phyloP scores from a whole-genome alignment of 345 rosid species.

The Eucalyptus polyanthemos region DNA sequence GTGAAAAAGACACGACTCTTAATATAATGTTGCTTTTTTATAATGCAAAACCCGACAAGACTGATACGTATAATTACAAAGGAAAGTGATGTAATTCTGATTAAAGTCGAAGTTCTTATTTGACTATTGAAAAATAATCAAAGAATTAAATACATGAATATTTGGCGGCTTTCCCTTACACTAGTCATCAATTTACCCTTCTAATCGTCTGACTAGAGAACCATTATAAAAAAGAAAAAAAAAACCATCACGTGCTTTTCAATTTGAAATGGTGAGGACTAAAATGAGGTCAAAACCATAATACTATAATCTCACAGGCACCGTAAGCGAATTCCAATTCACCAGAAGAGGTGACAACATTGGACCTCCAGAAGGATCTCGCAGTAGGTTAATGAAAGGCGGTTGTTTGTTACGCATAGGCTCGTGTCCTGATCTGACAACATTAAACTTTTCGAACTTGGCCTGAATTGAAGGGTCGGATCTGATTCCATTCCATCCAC shows the following conservation, averaged over 20 bases:
- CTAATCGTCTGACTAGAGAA: neutral
- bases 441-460: neutral
- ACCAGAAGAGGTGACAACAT: rapidly evolving
- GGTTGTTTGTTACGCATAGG: no score
- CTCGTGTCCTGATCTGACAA: neutral
- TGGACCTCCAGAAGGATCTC: neutral
- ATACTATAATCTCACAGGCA: no score
- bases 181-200: neutral
- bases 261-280: neutral
- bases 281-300: neutral
- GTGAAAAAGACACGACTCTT: no score
- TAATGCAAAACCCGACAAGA: no score
- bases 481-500: neutral
- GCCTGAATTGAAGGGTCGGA: neutral
- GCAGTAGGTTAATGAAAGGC: neutral
- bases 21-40: no score
- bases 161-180: neutral
- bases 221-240: rapidly evolving
- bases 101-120: neutral
- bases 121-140: neutral
- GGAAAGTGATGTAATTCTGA: rapidly evolving
- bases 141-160: neutral
- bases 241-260: neutral
- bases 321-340: neutral
- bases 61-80: no score